A percentile compares a stretch with the other conserved stretches of the same genome.
These are phyloP conservation scores for Cyberlindnera bimundalis DNA, from an alignment of 805 yeast genomes.

Conservation along the genomic window DNA sequence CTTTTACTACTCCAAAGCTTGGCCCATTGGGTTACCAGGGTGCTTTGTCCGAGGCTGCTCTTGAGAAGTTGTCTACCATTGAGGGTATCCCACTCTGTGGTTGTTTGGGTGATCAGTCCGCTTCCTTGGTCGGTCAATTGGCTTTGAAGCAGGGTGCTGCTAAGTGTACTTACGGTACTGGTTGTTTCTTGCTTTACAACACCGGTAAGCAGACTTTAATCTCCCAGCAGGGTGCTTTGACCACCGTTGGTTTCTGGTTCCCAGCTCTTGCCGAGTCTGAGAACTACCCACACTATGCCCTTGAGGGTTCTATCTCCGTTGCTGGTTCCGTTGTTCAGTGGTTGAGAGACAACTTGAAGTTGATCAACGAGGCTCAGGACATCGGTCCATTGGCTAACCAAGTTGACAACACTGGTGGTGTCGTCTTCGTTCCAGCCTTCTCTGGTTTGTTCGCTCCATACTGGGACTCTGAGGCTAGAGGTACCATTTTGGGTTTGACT, in stretches of 20 bases:
- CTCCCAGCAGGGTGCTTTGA: constrained; percentile 76
- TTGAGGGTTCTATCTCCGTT: constrained; percentile 95
- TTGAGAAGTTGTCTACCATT: constrained; percentile 45
- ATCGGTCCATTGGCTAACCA: constrained; percentile 86
- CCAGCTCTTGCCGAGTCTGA: constrained; percentile 49
- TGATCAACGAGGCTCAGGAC: constrained; percentile 78
- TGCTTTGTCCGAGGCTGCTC: constrained; percentile 49
- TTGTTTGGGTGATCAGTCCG: constrained; percentile 91
- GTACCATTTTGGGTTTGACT: constrained; percentile 89
- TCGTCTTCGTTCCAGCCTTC: constrained; percentile 91
- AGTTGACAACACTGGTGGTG: constrained; percentile 83
- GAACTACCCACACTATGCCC: constrained; percentile 73
- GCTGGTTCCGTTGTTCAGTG: constrained; percentile 94
- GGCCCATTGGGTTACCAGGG: constrained; percentile 48
- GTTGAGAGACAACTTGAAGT: constrained; percentile 85
- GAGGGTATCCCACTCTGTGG: constrained; percentile 77
- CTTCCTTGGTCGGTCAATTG: constrained; percentile 89
- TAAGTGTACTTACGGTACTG: constrained; percentile 95
- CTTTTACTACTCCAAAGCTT: constrained; percentile 59
- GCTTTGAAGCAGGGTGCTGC: constrained; percentile 84
- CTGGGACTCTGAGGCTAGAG: constrained; percentile 92
- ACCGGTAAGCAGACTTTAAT: constrained; percentile 73
- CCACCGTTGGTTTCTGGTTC: constrained; percentile 90
- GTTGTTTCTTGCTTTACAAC: constrained; percentile 86
- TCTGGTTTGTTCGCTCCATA: constrained; percentile 94